Evolutionary conservation across 2,329 filamentous ascomycete species (phyloP), one percentile per base, ranked within the genome.

Genomic region (Chrysoporthe cubensis): DNA sequence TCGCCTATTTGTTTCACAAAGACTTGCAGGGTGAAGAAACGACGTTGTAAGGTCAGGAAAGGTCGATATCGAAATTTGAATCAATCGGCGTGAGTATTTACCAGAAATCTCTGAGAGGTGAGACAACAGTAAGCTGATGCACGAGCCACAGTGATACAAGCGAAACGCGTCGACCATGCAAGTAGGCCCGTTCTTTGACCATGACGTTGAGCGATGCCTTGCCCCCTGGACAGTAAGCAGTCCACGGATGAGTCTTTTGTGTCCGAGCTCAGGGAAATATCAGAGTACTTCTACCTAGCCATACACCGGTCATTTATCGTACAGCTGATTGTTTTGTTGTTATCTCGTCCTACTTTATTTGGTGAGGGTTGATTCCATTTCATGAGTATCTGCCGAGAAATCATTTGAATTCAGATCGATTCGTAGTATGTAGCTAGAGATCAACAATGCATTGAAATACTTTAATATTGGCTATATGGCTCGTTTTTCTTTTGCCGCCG

Each of bases 71-170:
- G 26, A 34, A 11, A 34, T 32, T 54, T 54, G 50, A 32, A 11
- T 32, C 50, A 34, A 54, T 18, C 21, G 21, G 11, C 16, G 32
- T 16, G 50, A 34, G 11, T 3, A 3, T 4, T 16, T 3, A 14
- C 21, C 50, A 34, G 11, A 5, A 16, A 54, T 16, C 26, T 34
- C 14, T 21, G 50, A 11, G 14, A 32, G 7, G 13, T 26, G 50
- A 54, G 50, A 54, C 50, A 54, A 32, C 16, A 4, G 50, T 54
- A 54, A 54, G 50, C 50, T 54, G 21, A 54, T 54, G 13, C 21
- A 26, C 26, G 13, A 54, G 50, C 26, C 9, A 13, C 6, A 54
- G 13, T 34, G 14, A 54, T 26, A 54, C 50, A 26, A 54, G 32
- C 32, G 50, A 54, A 54, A 54, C 50, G 50, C 32, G 50, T 54